These are phyloP conservation scores for Leishmania aethiopica DNA, from an alignment of 208 protist species.

Conservation along the genomic window DNA sequence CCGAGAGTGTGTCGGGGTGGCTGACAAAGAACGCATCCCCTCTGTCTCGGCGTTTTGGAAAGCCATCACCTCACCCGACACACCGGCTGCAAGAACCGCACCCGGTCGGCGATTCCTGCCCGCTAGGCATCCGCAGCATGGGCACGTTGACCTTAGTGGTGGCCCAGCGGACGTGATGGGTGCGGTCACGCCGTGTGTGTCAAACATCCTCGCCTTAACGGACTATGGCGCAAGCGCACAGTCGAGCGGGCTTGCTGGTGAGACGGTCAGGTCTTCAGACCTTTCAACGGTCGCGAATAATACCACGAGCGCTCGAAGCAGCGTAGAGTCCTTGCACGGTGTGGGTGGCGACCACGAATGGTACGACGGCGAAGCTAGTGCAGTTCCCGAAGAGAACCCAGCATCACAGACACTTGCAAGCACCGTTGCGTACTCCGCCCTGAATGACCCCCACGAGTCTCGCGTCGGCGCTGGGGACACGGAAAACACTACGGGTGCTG, in stretches of 20 bases:
- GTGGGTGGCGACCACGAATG: background rate
- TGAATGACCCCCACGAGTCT: background rate
- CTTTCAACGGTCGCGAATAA: background rate
- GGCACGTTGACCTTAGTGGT: background rate
- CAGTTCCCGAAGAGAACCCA: background rate
- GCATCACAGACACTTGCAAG: background rate
- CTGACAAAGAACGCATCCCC: background rate
- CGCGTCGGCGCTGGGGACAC: background rate
- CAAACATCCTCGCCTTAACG: constrained; percentile 4
- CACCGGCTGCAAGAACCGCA: background rate
- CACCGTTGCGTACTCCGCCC: background rate
- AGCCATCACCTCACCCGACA: background rate
- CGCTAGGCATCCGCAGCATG: background rate
- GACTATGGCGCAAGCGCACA: constrained; percentile 9
- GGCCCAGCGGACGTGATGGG: background rate
- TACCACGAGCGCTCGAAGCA: background rate
- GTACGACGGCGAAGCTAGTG: too few species aligned
- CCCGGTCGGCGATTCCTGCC: too few species aligned
- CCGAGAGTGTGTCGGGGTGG: background rate
- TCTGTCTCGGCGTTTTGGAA: background rate
- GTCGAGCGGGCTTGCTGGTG: too few species aligned
- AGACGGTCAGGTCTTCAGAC: background rate
- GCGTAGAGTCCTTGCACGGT: background rate
- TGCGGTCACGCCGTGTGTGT: constrained; percentile 3
- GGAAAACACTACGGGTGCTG: background rate